These are phyloP conservation scores for Microthyrium microscopicum DNA, from an alignment of 2,329 filamentous ascomycete species.

Conservation along the genomic window DNA sequence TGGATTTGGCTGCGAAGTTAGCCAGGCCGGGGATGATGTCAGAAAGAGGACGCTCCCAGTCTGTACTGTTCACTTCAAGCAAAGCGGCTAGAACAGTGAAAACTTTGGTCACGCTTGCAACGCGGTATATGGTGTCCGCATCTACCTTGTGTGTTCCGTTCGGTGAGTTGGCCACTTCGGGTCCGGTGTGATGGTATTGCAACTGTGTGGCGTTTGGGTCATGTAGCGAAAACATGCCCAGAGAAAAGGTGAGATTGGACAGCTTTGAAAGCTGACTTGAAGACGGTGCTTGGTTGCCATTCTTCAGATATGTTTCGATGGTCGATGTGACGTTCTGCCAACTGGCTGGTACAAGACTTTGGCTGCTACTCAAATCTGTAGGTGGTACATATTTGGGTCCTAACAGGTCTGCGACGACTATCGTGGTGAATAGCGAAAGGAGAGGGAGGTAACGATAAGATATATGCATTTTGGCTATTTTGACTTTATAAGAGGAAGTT, in stretches of 20 bases:
- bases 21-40: conserved; percentile 17
- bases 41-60: conserved; percentile 21
- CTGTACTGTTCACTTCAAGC: conserved; percentile 16
- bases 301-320: conserved; percentile 12
- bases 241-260: conserved; percentile 23
- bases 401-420: conserved; percentile 1
- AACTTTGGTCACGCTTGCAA: conserved; percentile 25
- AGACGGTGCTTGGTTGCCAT: conserved; percentile 5
- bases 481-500: too few relatives aligned
- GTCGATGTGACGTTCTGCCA: conserved; percentile 20
- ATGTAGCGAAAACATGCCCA: conserved; percentile 23
- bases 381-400: conserved; percentile 21
- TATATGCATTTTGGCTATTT: neutral
- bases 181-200: conserved; percentile 21
- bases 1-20: conserved; percentile 5
- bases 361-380: conserved; percentile 17
- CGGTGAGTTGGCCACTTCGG: conserved; percentile 16
- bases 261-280: conserved; percentile 9
- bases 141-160: conserved; percentile 22
- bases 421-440: neutral
- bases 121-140: conserved; percentile 26
- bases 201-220: conserved; percentile 17
- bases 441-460: neutral
- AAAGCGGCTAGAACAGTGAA: conserved; percentile 24
- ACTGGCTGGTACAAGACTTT: conserved; percentile 16